Base-by-base conservation (phyloP, 2,329 filamentous ascomycete species). In the Xylariaceae sp. region DNA sequence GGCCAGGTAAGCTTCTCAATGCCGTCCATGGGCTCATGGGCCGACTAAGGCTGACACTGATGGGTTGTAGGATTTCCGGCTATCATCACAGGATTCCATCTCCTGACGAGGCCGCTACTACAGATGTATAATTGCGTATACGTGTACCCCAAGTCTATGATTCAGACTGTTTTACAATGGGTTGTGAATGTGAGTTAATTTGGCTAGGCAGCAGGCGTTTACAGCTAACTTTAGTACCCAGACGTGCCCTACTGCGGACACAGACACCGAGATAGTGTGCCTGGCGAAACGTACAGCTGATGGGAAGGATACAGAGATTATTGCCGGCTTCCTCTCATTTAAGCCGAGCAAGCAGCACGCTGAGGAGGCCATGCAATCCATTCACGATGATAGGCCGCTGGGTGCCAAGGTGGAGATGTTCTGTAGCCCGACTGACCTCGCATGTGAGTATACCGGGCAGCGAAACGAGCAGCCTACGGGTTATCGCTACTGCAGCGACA, bases 401-500 rank as follows among this genome's bases (percentile, higher is more conserved):
- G 74, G 74, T 1, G 59, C 72, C 1, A 50, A 76, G 1, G 35
- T 66, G 4, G 70, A 75, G 55, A 60, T 68, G 46, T 73, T 77
- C 53, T 75, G 71, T 58, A 55, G 70, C 29, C 66, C 70, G 9
- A 81, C 77, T 3, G 70, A 66, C 3, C 64, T 81, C 6, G 62
- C 61, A 6, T 51, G 69, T 4, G 66, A 80, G 55, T 81, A 80
- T 62, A 57, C 47, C 9, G 65, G 69, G 13, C 79, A 83, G 64
- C 69, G 66, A 1, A 59, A 61, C 0, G 75, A 77, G n/a, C 80
- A 81, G 60, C 80, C 81, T 0, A 55, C 67, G n/a, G 67, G 66
- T 3, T 75, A 80, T 67, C 72, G 79, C 5, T 83, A 81, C 65
- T 73, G 70, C 45, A 70, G 71, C 2, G 80, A 83, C 46, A 83